Percentiles rank a stretch among this genome's conserved stretches.
Evolutionary conservation across 2,329 filamentous ascomycete genomes (phyloP).

Genomic region (Geosmithia putterillii): DNA sequence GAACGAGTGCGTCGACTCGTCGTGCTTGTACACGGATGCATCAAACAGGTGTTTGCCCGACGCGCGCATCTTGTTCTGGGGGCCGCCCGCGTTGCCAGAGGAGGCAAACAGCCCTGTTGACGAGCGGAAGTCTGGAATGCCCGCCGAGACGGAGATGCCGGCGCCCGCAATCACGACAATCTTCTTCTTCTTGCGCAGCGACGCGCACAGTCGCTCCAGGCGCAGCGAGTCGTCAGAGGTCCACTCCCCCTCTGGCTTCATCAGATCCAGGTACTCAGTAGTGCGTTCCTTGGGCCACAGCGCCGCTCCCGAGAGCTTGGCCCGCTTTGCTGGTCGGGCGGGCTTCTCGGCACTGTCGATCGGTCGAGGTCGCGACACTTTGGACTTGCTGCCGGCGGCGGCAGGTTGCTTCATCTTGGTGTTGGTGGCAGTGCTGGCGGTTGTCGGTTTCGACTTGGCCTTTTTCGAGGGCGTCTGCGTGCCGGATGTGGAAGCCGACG

Average conservation of each 20-base stretch:
- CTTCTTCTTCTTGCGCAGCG: slow-evolving; percentile 80
- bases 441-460: neutral
- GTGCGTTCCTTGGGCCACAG: slow-evolving; percentile 45
- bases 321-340: slow-evolving; percentile 62
- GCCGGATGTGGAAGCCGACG: slow-evolving; percentile 25
- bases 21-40: slow-evolving; percentile 92
- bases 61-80: slow-evolving; percentile 78
- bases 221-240: slow-evolving; percentile 33
- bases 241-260: slow-evolving; percentile 35
- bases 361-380: slow-evolving; percentile 10
- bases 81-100: slow-evolving; percentile 63
- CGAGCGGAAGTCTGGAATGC: slow-evolving; percentile 94
- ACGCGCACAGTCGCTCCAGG: slow-evolving; percentile 59
- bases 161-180: slow-evolving; percentile 95
- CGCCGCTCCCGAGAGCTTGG: slow-evolving; percentile 43
- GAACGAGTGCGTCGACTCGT: slow-evolving; percentile 77
- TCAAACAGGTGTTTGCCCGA: slow-evolving; percentile 96
- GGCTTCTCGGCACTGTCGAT: slow-evolving; percentile 37
- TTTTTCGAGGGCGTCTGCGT: slow-evolving; percentile 37
- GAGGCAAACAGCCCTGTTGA: slow-evolving; percentile 80
- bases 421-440: slow-evolving; percentile 7
- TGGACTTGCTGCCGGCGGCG: neutral
- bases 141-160: slow-evolving; percentile 92
- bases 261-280: slow-evolving; percentile 71
- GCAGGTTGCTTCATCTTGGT: too few species aligned